A percentile compares a stretch with the other conserved stretches of the same genome.
Evolutionary conservation across 108 stramenopile genomes (phyloP).

Genomic region (Bacterosira constricta): DNA sequence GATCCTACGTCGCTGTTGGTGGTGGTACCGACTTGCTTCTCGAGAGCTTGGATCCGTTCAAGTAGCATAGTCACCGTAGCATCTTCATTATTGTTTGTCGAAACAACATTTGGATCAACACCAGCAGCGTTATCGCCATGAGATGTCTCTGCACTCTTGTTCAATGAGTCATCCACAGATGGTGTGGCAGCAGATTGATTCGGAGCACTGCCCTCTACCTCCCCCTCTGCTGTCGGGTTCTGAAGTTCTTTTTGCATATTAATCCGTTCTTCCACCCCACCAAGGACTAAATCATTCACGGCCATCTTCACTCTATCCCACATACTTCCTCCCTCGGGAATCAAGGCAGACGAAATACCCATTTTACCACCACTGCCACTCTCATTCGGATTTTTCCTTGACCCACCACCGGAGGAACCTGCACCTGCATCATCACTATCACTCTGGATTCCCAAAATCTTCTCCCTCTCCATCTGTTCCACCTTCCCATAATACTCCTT

Average conservation of each 20-base stretch:
- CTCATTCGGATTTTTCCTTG: too few relatives aligned
- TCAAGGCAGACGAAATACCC: constrained; percentile 28
- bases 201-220: background rate
- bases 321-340: constrained; percentile 22
- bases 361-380: background rate
- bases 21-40: constrained; percentile 29
- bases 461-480: constrained; percentile 26
- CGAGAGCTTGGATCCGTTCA: constrained; percentile 29
- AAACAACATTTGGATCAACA: background rate
- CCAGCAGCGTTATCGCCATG: too few relatives aligned
- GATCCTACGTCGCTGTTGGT: background rate
- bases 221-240: background rate
- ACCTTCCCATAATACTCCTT: constrained; percentile 26
- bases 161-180: background rate
- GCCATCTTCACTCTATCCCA: constrained; percentile 26
- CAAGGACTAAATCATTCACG: constrained; percentile 42
- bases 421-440: background rate
- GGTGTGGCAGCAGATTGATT: background rate
- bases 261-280: constrained; percentile 27
- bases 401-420: background rate
- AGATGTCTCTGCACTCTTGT: too few relatives aligned
- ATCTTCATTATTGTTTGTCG: background rate
- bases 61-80: constrained; percentile 16
- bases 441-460: constrained; percentile 24
- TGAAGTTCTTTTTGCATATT: background rate